Base-by-base conservation (phyloP, 139 green algal genomes). In the Dunaliella primolecta region DNA sequence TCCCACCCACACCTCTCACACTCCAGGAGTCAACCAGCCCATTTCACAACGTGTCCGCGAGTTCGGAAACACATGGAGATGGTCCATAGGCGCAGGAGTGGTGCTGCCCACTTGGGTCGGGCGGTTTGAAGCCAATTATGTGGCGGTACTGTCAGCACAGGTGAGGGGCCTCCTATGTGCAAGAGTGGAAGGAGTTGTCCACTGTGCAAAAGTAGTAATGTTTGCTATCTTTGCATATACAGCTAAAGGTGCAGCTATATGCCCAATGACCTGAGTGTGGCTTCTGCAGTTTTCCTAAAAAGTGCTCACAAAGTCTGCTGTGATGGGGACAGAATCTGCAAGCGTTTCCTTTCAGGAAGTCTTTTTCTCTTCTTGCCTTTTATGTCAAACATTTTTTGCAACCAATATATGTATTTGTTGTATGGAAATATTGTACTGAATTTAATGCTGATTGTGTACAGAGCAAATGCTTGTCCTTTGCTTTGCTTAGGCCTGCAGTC, bases 61-160 rank as follows among this genome's bases (percentile, higher is more conserved):
- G 55, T 84, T 3, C 30, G 85, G 3, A 34, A 72, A 24, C 78
- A 32, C 78, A 3, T 70, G 36, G 78, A 91, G 93, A 27, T 93
- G 91, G 88, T 89, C 80, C 15, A 84, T 82, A 32, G 91, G 91
- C 1, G 71, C 84, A 27, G 91, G 91, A 25, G 64, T 96, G 76
- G 91, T 95, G 81, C 37, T 94, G 27, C 89, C 90, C 36, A 93
- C 90, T 0, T 78, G 56, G 27, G 64, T 92, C 30, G 90, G 92
- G 29, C 87, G 90, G 2, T 91, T 94, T 80, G 91, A 94, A 81
- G 87, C 84, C 70, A 93, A 93, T 85, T 94, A 91, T 70, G 88
- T 87, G 37, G 81, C 83, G 24, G 87, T 94, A 33, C 56, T 94
- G 27, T 80, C 88, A 20, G 80, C 81, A 21, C 88, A 90, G 36